A percentile compares a stretch with the other conserved stretches of the same genome.
These are phyloP conservation scores for Pyrus communis DNA, from an alignment of 306 rosid genomes.

Conservation along the genomic window DNA sequence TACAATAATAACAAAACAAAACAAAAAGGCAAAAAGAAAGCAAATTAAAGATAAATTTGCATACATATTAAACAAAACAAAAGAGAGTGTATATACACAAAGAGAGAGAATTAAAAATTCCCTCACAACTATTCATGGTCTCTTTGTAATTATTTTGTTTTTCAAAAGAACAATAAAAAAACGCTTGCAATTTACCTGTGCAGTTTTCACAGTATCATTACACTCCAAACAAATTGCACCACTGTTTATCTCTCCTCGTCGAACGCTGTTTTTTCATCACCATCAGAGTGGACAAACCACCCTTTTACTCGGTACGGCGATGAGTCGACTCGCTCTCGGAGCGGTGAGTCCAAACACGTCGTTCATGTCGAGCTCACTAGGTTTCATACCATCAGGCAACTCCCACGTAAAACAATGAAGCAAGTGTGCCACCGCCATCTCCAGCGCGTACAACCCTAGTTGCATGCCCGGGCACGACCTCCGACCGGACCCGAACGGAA, in stretches of 20 bases:
- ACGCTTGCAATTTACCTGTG: neutral
- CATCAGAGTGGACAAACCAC: constrained; percentile 35
- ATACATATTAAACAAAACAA: neutral
- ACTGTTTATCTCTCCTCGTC: neutral
- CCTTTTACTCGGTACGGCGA: constrained; percentile 64
- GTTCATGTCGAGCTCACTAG: constrained; percentile 62
- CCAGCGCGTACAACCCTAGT: constrained; percentile 66
- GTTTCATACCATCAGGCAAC: constrained; percentile 74
- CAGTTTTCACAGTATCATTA: neutral
- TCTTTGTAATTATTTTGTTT: neutral
- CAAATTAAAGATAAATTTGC: neutral
- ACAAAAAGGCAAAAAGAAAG: neutral
- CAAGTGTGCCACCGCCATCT: constrained; percentile 64
- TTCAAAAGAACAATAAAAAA: neutral
- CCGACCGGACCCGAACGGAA: constrained; percentile 91
- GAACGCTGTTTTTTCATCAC: neutral
- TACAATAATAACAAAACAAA: neutral
- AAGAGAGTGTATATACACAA: neutral
- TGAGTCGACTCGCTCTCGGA: constrained; percentile 67
- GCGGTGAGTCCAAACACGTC: constrained; percentile 93
- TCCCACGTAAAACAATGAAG: constrained; percentile 85
- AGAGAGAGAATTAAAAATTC: neutral
- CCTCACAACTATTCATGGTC: neutral
- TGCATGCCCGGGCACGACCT: constrained; percentile 95
- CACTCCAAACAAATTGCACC: neutral